Evolutionary conservation across 768 basidiomycete genomes (phyloP).

Genomic region (Calocybe cyanea): DNA sequence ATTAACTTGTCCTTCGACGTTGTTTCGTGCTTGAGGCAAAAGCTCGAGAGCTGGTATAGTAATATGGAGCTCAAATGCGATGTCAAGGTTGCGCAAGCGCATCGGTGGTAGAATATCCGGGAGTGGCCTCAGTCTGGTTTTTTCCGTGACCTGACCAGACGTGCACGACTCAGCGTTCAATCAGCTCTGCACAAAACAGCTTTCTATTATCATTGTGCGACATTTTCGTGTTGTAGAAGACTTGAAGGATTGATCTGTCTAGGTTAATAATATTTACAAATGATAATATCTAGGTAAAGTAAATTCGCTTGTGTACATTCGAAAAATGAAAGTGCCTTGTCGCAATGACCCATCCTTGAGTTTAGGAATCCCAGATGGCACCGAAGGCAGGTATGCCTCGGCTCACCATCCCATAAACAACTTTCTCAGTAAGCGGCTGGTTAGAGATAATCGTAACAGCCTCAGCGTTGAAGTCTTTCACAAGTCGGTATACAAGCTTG

Average conservation of each 20-base stretch:
- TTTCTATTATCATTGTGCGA: background rate
- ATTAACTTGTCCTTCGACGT: too few relatives aligned
- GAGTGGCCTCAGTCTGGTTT: too few relatives aligned
- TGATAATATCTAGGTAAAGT: background rate
- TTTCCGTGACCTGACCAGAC: too few relatives aligned
- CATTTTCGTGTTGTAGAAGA: background rate
- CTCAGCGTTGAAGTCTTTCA: slow-evolving; percentile 44
- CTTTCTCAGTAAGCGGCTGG: slow-evolving; percentile 50
- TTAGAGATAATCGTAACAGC: slow-evolving; percentile 60
- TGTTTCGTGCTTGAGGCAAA: too few relatives aligned
- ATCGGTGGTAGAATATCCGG: too few relatives aligned
- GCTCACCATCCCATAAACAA: slow-evolving; percentile 59
- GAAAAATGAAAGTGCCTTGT: too few relatives aligned
- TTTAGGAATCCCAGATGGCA: slow-evolving; percentile 48
- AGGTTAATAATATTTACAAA: background rate
- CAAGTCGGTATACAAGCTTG: slow-evolving; percentile 40
- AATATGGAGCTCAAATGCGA: too few relatives aligned
- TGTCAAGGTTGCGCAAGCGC: too few relatives aligned
- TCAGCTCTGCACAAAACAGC: background rate
- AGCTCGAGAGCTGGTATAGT: too few relatives aligned
- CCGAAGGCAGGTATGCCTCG: slow-evolving; percentile 58
- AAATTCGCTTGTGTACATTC: background rate
- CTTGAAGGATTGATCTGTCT: background rate
- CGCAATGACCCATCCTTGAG: too few relatives aligned
- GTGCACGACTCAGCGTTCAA: background rate